These are phyloP conservation scores for Bassia scoparia DNA, from an alignment of 148 eudicot species.

Conservation along the genomic window DNA sequence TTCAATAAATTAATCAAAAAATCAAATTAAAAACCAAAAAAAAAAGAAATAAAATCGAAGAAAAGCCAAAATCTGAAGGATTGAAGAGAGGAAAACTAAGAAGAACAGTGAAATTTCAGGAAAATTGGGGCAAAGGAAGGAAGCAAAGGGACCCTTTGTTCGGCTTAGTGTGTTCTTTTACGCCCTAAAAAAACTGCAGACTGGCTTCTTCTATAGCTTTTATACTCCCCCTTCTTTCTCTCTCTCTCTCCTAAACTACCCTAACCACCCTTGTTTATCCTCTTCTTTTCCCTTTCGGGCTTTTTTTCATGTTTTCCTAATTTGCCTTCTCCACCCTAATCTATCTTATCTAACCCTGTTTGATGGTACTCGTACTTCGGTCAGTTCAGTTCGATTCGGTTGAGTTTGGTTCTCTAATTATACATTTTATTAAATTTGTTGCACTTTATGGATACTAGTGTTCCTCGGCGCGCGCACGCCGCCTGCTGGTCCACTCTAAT, in stretches of 20 bases:
- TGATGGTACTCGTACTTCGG: too few species aligned
- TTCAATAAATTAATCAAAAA: background rate
- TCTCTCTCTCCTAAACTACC: conserved; percentile 32
- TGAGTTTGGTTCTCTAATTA: too few species aligned
- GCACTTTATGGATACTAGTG: too few species aligned
- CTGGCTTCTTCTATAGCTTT: conserved; percentile 15
- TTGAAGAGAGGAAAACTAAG: conserved; percentile 10
- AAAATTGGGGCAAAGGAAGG: background rate
- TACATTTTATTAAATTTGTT: too few species aligned
- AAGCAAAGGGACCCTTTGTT: conserved; percentile 40
- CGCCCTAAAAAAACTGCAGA: conserved; percentile 51
- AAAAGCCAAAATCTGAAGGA: background rate
- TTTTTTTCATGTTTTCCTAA: too few species aligned
- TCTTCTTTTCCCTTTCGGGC: too few species aligned
- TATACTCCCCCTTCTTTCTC: background rate
- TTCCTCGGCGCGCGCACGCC: too few species aligned
- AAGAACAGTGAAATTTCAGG: too few species aligned
- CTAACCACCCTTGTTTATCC: conserved; percentile 28
- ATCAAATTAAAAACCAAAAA: background rate
- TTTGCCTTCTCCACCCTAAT: too few species aligned
- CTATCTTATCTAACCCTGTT: too few species aligned
- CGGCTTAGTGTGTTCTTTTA: conserved; percentile 63
- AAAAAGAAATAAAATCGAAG: background rate
- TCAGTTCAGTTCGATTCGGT: too few species aligned
- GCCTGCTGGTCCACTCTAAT: too few species aligned